Evolutionary conservation across 495 filamentous ascomycete species (phyloP).

Genomic region (Trichodelitschia bisporula): DNA sequence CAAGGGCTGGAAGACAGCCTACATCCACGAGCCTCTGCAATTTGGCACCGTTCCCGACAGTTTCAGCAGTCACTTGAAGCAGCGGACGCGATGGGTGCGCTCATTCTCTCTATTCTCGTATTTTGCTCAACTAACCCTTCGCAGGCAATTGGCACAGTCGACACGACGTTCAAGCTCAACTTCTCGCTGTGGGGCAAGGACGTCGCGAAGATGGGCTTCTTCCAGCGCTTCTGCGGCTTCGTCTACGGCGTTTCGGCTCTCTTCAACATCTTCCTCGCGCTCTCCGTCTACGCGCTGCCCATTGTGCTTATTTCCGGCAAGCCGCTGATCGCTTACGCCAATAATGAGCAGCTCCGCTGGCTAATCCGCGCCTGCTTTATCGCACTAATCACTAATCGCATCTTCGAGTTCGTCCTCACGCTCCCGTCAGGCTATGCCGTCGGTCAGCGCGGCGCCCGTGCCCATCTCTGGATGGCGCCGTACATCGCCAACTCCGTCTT

Average conservation of each 20-base stretch:
- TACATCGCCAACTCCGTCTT: constrained; percentile 21
- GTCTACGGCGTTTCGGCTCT: constrained; percentile 20
- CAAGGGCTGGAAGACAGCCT: constrained; percentile 25
- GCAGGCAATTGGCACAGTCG: constrained; percentile 16
- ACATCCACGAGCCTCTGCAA: constrained; percentile 25
- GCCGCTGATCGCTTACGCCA: constrained; percentile 21
- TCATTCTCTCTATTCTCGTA: neutral
- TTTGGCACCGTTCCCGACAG: constrained; percentile 26
- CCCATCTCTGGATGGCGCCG: constrained; percentile 23
- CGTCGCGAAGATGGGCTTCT: constrained; percentile 13
- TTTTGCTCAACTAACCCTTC: neutral
- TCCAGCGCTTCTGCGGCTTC: constrained; percentile 10
- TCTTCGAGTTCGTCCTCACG: constrained; percentile 20
- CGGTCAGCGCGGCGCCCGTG: constrained; percentile 18
- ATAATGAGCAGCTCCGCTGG: constrained; percentile 20
- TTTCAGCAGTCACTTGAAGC: constrained; percentile 23
- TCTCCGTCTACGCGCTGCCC: constrained; percentile 22
- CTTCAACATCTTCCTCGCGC: constrained; percentile 19
- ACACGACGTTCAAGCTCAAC: constrained; percentile 21
- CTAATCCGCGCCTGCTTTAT: constrained; percentile 23
- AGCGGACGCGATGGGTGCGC: constrained; percentile 24
- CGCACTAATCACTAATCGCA: constrained; percentile 16
- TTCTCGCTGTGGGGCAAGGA: constrained; percentile 20
- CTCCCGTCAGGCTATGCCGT: constrained; percentile 22
- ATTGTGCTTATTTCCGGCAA: constrained; percentile 21